Evolutionary conservation across 352 stramenopile species (phyloP).

Genomic region (Phytophthora sansomeana): DNA sequence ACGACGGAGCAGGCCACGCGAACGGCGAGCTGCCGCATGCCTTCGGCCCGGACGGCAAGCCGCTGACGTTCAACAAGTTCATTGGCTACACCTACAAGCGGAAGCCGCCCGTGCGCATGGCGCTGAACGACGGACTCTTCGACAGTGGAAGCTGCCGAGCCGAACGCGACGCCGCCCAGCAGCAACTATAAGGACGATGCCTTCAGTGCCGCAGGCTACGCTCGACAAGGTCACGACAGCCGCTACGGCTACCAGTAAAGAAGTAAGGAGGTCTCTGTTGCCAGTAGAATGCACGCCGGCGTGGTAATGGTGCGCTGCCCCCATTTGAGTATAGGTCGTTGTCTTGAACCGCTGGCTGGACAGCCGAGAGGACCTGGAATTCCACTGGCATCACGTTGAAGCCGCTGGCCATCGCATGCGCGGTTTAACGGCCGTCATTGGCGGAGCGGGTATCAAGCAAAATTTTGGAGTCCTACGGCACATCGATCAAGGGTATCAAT

Average conservation of each 20-base stretch:
- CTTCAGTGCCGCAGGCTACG: not conserved
- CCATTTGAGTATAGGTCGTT: too few species aligned
- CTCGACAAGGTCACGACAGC: constrained; percentile 15
- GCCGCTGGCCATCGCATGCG: constrained; percentile 17
- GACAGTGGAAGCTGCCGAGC: constrained; percentile 30
- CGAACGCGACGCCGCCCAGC: not conserved
- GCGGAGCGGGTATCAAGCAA: constrained; percentile 6
- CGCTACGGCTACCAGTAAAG: constrained; percentile 22
- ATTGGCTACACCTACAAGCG: constrained; percentile 93
- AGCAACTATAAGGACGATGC: constrained; percentile 7
- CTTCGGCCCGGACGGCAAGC: constrained; percentile 77
- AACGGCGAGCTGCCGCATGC: constrained; percentile 45
- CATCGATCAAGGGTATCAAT: constrained; percentile 14
- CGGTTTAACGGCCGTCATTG: not conserved
- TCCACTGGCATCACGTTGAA: constrained; percentile 19
- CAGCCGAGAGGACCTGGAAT: not conserved
- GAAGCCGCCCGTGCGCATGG: constrained; percentile 85
- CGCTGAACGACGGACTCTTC: constrained; percentile 80
- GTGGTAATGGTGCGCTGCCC: too few species aligned
- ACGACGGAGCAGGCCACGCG: constrained; percentile 5
- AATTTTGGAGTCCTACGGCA: constrained; percentile 21
- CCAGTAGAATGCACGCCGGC: constrained; percentile 9
- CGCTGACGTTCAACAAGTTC: constrained; percentile 92
- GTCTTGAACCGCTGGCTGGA: not conserved
- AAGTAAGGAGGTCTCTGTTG: not conserved